Base-by-base conservation (phyloP, 1,284 basidiomycete species). In the Melampsora larici-populina region DNA sequence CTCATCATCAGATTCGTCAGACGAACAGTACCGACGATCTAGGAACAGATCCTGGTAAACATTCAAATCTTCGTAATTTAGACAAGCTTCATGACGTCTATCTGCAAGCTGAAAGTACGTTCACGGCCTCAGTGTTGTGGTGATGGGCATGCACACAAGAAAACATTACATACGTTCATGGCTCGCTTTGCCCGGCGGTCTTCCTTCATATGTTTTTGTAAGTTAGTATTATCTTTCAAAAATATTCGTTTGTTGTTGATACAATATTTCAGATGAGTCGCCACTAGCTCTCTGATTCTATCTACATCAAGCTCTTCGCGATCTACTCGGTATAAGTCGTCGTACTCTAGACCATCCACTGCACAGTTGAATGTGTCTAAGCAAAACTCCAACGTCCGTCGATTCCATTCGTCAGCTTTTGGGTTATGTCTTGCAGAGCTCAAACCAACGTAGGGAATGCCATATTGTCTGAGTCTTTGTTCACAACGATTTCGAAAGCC, bases 401-500 rank as follows among this genome's bases (percentile, higher is more conserved):
- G 29, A 29, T 70, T 70, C 68, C 49, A 70, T 18, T 70, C 68
- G 5, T 8, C n/a, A 7, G 68, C 68, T 26, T 70, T 55, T 8
- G 48, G 68, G 43, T 58, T 43, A 26, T 55, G 7, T 24, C 15
- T 49, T 15, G 5, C 3, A 29, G 40, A 36, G 33, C 26, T 36
- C 55, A 31, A 13, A 49, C 68, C 49, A n/a, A n/a, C n/a, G n/a
- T n/a, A n/a, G n/a, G n/a, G n/a, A n/a, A n/a, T n/a, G n/a, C n/a
- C n/a, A n/a, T 58, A 70, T 70, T 70, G 68, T n/a, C 17, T 55
- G 6, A 36, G 15, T 24, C 49, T 49, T 36, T 26, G 49, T 3
- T 55, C 17, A 24, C 68, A 70, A 13, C 43, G 48, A 13, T 17
- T n/a, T 4, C 11, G 15, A 33, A 70, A 70, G 13, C 49, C 49